These are phyloP conservation scores for Desmodesmus armatus DNA, from an alignment of 139 green algal species.

Conservation along the genomic window DNA sequence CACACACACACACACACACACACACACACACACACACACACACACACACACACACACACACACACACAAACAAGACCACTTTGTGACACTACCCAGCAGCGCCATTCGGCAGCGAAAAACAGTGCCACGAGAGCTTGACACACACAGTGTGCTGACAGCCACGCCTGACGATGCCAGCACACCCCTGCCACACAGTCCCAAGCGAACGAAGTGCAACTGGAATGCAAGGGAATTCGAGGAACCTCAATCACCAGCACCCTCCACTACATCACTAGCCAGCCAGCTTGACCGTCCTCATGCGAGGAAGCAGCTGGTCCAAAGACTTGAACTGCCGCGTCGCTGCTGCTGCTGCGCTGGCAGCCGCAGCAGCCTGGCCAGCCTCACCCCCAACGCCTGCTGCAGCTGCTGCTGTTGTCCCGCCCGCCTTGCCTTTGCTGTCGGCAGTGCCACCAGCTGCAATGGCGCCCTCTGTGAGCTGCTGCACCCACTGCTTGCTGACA, in stretches of 20 bases:
- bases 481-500: neutral
- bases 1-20: too few species aligned
- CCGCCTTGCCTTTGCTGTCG: neutral
- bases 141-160: neutral
- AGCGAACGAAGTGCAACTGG: neutral
- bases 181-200: neutral
- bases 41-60: too few species aligned
- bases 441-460: neutral
- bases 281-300: conserved; percentile 30
- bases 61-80: too few species aligned
- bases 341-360: neutral
- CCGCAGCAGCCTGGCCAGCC: neutral
- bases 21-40: too few species aligned
- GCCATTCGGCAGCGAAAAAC: neutral
- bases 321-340: conserved; percentile 18
- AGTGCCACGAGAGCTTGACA: neutral
- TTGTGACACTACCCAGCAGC: too few species aligned
- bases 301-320: conserved; percentile 34
- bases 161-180: neutral
- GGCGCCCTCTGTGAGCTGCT: neutral
- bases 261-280: too few species aligned
- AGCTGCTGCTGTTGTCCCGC: neutral
- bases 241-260: too few species aligned
- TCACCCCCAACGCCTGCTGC: neutral
- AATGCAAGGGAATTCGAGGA: too few species aligned